Evolutionary conservation across 2,329 filamentous ascomycete species (phyloP).

Genomic region (Fusarium nisikadoi): DNA sequence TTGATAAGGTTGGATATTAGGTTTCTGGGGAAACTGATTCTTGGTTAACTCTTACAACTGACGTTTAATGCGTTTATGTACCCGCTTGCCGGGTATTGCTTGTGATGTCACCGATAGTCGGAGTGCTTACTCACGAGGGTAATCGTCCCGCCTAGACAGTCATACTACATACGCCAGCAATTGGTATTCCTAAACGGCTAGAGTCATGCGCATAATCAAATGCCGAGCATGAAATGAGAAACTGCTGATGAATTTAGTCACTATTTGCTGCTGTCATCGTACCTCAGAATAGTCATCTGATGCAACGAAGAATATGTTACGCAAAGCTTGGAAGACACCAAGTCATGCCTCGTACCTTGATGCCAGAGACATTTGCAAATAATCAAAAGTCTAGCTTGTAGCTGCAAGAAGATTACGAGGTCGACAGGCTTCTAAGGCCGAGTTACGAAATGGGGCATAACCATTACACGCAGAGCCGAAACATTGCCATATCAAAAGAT

Average conservation of each 20-base stretch:
- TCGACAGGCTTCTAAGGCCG: neutral
- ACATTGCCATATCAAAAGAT: neutral
- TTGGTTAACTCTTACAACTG: accelerated
- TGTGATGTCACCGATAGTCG: neutral
- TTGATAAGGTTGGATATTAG: neutral
- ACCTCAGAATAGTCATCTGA: too few species aligned
- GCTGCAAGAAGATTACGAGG: neutral
- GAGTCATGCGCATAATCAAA: neutral
- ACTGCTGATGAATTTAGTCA: neutral
- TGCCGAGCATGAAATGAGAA: too few species aligned
- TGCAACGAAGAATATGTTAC: too few species aligned
- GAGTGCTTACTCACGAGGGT: neutral
- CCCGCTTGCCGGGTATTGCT: accelerated
- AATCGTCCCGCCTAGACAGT: neutral
- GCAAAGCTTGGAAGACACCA: too few species aligned
- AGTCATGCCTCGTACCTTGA: too few species aligned
- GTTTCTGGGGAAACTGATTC: neutral
- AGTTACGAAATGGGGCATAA: neutral
- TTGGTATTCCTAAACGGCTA: neutral
- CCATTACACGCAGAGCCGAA: neutral
- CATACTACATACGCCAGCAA: neutral
- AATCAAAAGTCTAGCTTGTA: too few species aligned
- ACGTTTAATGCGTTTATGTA: accelerated
- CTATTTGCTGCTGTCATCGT: neutral
- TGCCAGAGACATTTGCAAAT: too few species aligned